Evolutionary conservation across 441 rosid genomes (phyloP), one percentile per base, ranked within the genome.

Genomic region (Erodium chrysanthum): DNA sequence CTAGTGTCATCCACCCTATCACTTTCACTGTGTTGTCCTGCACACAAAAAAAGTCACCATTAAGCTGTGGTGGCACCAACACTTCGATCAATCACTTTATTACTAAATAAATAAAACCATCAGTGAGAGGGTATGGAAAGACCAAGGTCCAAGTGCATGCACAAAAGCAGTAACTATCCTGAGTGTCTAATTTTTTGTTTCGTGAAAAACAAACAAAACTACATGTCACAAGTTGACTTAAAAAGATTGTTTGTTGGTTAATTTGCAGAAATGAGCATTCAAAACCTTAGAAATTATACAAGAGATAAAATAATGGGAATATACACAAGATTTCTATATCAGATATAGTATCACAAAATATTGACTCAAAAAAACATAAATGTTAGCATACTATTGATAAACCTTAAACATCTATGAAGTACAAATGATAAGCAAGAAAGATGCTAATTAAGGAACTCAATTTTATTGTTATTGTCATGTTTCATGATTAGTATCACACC

Each of bases 1-100:
- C 83, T 78, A 71, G 73, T 72, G 68, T 85, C 87, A 74, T 84
- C 83, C 20, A 81, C 84, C 58, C 46, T 61, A 3, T 83, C 83
- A 40, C 78, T 78, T 75, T 66, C 88, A 69, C 71, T 63, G 58
- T 83, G 72, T 31, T 73, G 74, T 61, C 80, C 96, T 93, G 88
- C 64, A 79, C 68, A 71, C 50, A 66, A 50, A 50, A 15, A 15
- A 50, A 50, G 40, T 17, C 21, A 50, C 58, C 58, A 50, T 23
- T 59, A 59, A 14, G 5, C 64, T 14, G 52, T 59, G 29, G 23
- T 23, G 33, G 7, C 12, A 23, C 31, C 17, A 27, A 23, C 64
- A n/a, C 31, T 59, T 17, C 12, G 23, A 59, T 35, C 40, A 7
- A 7, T 35, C 40, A 35, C 40, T 35, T 35, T 35, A 35, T 35